Evolutionary conservation across 1,284 basidiomycete species (phyloP), one percentile per base, ranked within the genome.

Genomic region (Irpex sp.): DNA sequence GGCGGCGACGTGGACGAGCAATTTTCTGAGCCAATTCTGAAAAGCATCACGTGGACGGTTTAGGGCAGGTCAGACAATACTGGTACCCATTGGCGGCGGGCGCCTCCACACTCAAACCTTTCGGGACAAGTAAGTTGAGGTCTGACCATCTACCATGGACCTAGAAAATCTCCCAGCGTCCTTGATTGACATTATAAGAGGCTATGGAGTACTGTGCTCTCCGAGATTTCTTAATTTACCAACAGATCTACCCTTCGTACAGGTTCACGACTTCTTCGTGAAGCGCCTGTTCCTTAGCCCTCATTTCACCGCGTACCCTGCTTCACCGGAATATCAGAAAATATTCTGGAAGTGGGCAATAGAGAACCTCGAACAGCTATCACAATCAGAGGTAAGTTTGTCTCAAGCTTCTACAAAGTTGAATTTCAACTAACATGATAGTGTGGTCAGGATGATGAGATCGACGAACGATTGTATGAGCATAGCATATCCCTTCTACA

Each of bases 261-360:
- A 71, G 13, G 71, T 83, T 46, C 87, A 90, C 65, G 68, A 76
- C 7, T 87, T 87, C 67, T 69, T 92, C 11, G 70, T 90, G 58
- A 68, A 79, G 15, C 69, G 70, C 21, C 71, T 92, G 57, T 72
- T 90, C 7, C 69, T 81, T 5, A 79, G 81, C 67, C 65, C 73
- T 3, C 87, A 88, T 69, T 80, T 89, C 46, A 68, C 72, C 60
- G 67, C 68, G 39, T 90, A 86, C 68, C 82, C 89, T 3, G 88
- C 90, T 1, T 85, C 89, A 0, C 63, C 66, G 13, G 78, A 83
- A 65, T 91, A 88, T 66, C 88, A 89, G 65, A 75, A 76, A 57
- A 64, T 71, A 0, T 91, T 91, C 69, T 92, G 89, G 89, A 92
- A 91, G 74, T 87, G 85, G 83, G 78, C 77, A 0, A 81, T 92